Conservation (phyloP, 2,329 filamentous ascomycete genomes). For the Pseudogymnoascus sp. region DNA sequence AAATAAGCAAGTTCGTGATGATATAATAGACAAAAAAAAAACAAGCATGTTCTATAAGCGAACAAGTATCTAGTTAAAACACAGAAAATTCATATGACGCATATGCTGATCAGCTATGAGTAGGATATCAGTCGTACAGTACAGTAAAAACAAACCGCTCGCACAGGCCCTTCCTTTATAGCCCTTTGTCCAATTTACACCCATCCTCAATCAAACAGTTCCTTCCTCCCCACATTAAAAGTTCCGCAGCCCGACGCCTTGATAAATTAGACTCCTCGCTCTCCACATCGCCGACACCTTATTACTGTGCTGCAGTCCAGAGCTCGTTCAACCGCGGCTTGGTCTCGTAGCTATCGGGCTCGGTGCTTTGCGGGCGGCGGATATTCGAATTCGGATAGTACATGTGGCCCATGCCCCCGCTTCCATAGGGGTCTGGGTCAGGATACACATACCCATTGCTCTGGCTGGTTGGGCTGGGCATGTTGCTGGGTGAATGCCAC, state of each 20-base stretch:
- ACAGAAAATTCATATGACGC: slow-evolving; percentile 5
- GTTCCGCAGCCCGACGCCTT: background rate
- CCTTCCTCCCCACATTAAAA: background rate
- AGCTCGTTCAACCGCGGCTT: slow-evolving; percentile 48
- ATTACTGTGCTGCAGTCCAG: slow-evolving; percentile 42
- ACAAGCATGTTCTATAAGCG: background rate
- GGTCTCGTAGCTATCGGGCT: slow-evolving; percentile 55
- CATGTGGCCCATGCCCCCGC: slow-evolving; percentile 52
- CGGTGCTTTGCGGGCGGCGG: slow-evolving; percentile 65
- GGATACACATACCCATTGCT: slow-evolving; percentile 67
- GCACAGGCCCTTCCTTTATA: background rate
- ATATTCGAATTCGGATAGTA: slow-evolving; percentile 65
- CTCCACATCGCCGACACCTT: background rate
- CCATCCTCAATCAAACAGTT: background rate
- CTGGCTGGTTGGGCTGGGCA: slow-evolving; percentile 52
- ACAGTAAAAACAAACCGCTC: slow-evolving; percentile 3
- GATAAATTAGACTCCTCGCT: background rate
- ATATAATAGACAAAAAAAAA: slow-evolving; percentile 5
- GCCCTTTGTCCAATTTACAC: slow-evolving; percentile 5
- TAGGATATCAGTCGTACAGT: slow-evolving; percentile 9
- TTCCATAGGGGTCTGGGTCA: slow-evolving; percentile 67
- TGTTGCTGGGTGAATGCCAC: slow-evolving; percentile 65
- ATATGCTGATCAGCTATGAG: slow-evolving; percentile 6
- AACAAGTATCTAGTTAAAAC: slow-evolving; percentile 2
- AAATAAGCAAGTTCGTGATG: background rate